Conservation (phyloP, 2,329 filamentous ascomycete genomes). For the Ophiocordyceps camponoti-leonardi region DNA sequence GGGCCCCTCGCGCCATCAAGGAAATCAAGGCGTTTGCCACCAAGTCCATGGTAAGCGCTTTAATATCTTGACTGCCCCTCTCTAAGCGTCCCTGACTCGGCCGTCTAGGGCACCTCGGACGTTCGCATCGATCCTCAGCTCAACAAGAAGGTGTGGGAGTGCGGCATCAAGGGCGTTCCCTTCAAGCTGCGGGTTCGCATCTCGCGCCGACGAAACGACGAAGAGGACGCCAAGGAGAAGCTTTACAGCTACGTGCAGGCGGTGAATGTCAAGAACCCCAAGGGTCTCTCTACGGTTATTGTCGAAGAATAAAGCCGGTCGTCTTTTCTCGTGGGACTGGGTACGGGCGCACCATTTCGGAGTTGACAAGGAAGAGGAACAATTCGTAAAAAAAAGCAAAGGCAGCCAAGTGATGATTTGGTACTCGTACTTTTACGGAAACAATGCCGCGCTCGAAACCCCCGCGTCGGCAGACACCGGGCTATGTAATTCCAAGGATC, state of each 20-base stretch:
- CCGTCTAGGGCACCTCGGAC: constrained; percentile 70
- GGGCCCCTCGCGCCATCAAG: constrained; percentile 96
- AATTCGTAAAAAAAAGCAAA: not conserved
- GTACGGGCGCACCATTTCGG: constrained; percentile 15
- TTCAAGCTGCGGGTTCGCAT: constrained; percentile 97
- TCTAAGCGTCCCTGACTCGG: constrained; percentile 6
- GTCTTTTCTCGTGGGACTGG: constrained; percentile 19
- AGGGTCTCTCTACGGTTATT: constrained; percentile 86
- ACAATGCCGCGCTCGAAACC: not conserved
- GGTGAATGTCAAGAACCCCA: constrained; percentile 98
- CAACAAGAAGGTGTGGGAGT: constrained; percentile 99
- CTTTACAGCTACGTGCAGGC: constrained; percentile 99
- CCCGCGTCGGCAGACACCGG: not conserved
- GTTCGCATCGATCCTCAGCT: constrained; percentile 96
- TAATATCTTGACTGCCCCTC: not conserved
- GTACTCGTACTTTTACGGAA: not conserved
- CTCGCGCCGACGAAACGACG: constrained; percentile 98
- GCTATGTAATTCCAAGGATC: not conserved
- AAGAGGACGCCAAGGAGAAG: constrained; percentile 99
- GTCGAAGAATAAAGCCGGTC: constrained; percentile 50
- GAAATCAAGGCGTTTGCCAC: constrained; percentile 93
- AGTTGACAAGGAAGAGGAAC: constrained; percentile 12
- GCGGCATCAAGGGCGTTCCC: constrained; percentile 95
- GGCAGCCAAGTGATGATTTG: constrained; percentile 1
- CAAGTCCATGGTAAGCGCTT: constrained; percentile 75